A percentile compares a stretch with the other conserved stretches of the same genome.
Conservation (phyloP, 2,329 filamentous ascomycete genomes). For the Alternaria incomplexa region DNA sequence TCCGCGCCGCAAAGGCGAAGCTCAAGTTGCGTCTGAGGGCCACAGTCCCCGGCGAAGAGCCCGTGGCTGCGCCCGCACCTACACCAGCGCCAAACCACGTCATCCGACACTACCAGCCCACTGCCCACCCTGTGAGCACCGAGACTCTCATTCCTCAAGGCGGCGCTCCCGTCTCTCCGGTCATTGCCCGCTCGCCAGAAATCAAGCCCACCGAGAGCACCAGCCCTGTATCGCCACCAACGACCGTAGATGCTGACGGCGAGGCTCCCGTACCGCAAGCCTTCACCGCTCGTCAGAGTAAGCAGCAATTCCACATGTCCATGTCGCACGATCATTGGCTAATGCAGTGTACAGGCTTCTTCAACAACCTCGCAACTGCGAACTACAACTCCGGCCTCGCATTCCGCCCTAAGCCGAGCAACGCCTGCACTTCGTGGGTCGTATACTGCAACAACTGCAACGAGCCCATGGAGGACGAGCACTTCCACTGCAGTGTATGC, state of each 20-base stretch:
- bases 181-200: conserved; percentile 38
- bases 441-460: conserved; percentile 96
- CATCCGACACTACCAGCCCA: conserved; percentile 18
- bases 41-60: conserved; percentile 62
- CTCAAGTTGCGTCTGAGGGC: conserved; percentile 91
- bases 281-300: conserved; percentile 47
- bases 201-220: conserved; percentile 20
- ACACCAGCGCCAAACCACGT: conserved; percentile 19
- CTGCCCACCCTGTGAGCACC: conserved; percentile 36
- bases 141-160: conserved; percentile 32
- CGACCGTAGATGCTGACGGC: conserved; percentile 26
- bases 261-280: conserved; percentile 52
- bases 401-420: conserved; percentile 50
- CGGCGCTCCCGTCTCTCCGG: conserved; percentile 29
- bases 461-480: conserved; percentile 74
- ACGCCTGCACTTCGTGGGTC: conserved; percentile 65
- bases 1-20: conserved; percentile 96
- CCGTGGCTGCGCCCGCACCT: conserved; percentile 19
- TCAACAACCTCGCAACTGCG: conserved; percentile 37
- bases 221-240: conserved; percentile 33
- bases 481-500: conserved; percentile 95
- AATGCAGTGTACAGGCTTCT: conserved; percentile 31
- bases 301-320: conserved; percentile 11
- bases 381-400: conserved; percentile 39
- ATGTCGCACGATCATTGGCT: conserved; percentile 6